phyloP scores from a whole-genome alignment of 208 protist genomes.

The Balamuthia mandrillaris region DNA sequence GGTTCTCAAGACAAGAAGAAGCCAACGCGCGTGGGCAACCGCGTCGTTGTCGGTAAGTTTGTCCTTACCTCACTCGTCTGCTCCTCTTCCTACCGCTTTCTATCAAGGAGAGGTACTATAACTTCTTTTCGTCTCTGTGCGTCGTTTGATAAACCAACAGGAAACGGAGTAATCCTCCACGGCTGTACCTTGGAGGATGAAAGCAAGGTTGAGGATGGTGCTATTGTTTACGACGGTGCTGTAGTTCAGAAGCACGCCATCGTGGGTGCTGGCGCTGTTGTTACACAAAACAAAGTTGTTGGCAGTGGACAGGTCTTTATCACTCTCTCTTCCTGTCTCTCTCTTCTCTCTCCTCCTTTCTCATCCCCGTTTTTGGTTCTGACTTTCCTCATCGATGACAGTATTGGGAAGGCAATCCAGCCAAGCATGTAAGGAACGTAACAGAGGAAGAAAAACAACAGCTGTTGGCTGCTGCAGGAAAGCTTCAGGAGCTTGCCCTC shows the following conservation, averaged over 20 bases:
- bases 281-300: slow-evolving; percentile 17
- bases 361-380: too few species aligned
- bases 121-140: too few species aligned
- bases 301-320: slow-evolving; percentile 40
- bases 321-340: too few species aligned
- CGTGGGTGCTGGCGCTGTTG: slow-evolving; percentile 37
- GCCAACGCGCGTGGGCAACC: slow-evolving; percentile 27
- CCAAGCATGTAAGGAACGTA: slow-evolving; percentile 19
- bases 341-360: too few species aligned
- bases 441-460: slow-evolving; percentile 20
- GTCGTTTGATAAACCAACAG: not conserved
- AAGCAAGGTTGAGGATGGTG: slow-evolving; percentile 31
- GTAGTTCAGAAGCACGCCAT: slow-evolving; percentile 31
- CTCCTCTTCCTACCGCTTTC: too few species aligned
- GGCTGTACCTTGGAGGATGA: slow-evolving; percentile 47
- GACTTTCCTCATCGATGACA: not conserved
- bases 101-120: too few species aligned
- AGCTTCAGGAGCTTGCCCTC: not conserved
- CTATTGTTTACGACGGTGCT: slow-evolving; percentile 37
- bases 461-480: not conserved
- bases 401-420: slow-evolving; percentile 5
- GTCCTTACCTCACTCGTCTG: too few species aligned
- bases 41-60: slow-evolving; percentile 22
- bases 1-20: not conserved
- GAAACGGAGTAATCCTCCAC: slow-evolving; percentile 42